Base-by-base conservation (phyloP, 345 rosid species). In the Abelmoschus esculentus region DNA sequence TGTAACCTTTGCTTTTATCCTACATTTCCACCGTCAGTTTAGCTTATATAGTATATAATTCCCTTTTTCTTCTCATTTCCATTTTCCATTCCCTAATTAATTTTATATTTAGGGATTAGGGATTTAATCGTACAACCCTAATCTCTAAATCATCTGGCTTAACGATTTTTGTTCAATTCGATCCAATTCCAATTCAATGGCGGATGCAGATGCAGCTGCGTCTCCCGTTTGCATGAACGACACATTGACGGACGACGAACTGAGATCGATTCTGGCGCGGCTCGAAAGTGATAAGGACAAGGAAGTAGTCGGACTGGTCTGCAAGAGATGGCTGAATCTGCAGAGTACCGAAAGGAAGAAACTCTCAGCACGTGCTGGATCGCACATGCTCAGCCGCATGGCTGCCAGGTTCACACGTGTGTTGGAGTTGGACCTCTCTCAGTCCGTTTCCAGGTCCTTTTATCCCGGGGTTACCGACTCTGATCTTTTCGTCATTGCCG, bases 301-400 rank as follows among this genome's bases (percentile, higher is more conserved):
- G 86, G 99, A 89, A 81, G 81, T 80, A 52, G 91, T 89, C 57
- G 90, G 99, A 19, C 78, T 91, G 84, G 99, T 95, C 14, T 95
- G 97, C 77, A 89, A 91, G 87, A 76, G 87, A 75, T 91, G 99
- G 99, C 81, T 93, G 32, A 57, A 74, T 69, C 79, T 93, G 73
- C 96, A 93, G 88, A 93, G 97, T 77, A 83, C 88, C 0, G 96
- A 87, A 78, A 82, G 98, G 83, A 90, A 78, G 87, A 89, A 84
- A 82, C 87, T 95, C 47, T 86, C 93, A 4, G 93, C 87, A 17
- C 92, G 96, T 28, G 99, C 99, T 26, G 99, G 99, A 31, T 84
- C 96, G 4, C 97, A 61, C 72, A 83, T 93, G 97, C 97, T 95
- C 56, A 74, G 72, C 57, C 88, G 83, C 74, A 85, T 89, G 74